Conservation (phyloP, 2,329 filamentous ascomycete genomes). For the Xylaria sp. region DNA sequence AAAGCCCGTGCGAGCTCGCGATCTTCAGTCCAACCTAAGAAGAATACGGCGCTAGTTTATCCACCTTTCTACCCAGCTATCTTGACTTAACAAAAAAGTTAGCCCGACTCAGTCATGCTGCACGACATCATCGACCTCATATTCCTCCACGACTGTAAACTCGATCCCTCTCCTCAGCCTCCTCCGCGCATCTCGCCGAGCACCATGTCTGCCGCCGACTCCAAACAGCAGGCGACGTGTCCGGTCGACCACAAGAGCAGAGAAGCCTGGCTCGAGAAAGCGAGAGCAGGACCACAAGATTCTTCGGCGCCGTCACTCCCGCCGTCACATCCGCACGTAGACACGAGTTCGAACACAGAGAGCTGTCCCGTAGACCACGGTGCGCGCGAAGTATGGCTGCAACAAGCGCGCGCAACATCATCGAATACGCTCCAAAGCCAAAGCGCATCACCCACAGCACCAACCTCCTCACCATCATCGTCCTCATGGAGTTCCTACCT, state of each 20-base stretch:
- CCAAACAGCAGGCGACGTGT: slow-evolving; percentile 63
- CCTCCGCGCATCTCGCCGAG: slow-evolving; percentile 2
- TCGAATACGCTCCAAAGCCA: not conserved
- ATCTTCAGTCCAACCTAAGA: slow-evolving; percentile 7
- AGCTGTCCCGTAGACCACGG: slow-evolving; percentile 76
- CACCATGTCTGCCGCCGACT: slow-evolving; percentile 40
- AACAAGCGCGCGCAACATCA: slow-evolving; percentile 45
- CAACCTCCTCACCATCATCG: slow-evolving; percentile 50
- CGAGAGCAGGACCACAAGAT: slow-evolving; percentile 57
- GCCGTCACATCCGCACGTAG: slow-evolving; percentile 44
- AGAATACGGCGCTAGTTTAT: slow-evolving; percentile 9
- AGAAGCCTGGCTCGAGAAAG: slow-evolving; percentile 84
- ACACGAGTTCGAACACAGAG: slow-evolving; percentile 45
- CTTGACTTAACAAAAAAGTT: slow-evolving; percentile 4
- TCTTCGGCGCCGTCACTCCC: slow-evolving; percentile 47
- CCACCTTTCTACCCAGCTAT: not conserved
- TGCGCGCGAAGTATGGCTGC: slow-evolving; percentile 74
- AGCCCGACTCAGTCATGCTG: slow-evolving; percentile 19
- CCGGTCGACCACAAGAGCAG: slow-evolving; percentile 92
- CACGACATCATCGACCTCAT: slow-evolving; percentile 36
- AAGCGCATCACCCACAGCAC: slow-evolving; percentile 43
- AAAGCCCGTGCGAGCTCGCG: not conserved
- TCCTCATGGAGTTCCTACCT: slow-evolving; percentile 59
- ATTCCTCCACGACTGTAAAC: slow-evolving; percentile 26
- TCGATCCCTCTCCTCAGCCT: not conserved